Evolutionary conservation across 441 rosid species (phyloP), one percentile per base, ranked within the genome.

Genomic region (Eutrema salsugineum): DNA sequence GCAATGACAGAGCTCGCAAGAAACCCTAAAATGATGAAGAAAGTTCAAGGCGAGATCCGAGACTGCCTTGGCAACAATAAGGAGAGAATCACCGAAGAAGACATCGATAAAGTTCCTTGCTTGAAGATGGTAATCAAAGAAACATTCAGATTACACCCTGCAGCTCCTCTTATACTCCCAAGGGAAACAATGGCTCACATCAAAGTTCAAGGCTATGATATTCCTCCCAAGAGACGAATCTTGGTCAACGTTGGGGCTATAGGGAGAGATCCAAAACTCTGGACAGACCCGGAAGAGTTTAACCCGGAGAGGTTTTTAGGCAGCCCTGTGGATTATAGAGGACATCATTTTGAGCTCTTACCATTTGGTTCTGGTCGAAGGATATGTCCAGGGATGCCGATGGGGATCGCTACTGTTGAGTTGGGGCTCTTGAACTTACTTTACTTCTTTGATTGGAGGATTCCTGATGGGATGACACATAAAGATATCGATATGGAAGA

Each of bases 71-170:
- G 88, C 17, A 16, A 42, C 30, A 22, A 59, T 8, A 84, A 81
- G 16, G 78, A 80, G 57, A 80, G 22, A 68, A 82, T 86, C 27
- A 77, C 81, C 0, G 84, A 84, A 74, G 77, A 72, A 12, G 91
- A 86, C 58, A 40, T 83, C 3, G 50, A 36, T 1, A 43, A 81
- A 6, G 58, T 86, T 51, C 82, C 76, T 6, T 84, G 59, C 63
- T 49, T 84, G 0, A 55, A 77, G 6, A 63, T 85, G 33, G 80
- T 87, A 14, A 81, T 80, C 12, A 86, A 86, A 16, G 88, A 86
- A 76, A 82, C 87, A 5, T 67, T 86, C 77, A 75, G 91, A 20
- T 44, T 86, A 49, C 91, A 86, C 32, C 89, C 85, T 4, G 75
- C 72, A 35, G 87, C 66, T 2, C 89, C 87, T 3, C 66, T 85